Percentiles rank a stretch among this genome's conserved stretches.
Evolutionary conservation across 1,284 basidiomycete species (phyloP).

Genomic region (Mycosarcoma mackinlayi): DNA sequence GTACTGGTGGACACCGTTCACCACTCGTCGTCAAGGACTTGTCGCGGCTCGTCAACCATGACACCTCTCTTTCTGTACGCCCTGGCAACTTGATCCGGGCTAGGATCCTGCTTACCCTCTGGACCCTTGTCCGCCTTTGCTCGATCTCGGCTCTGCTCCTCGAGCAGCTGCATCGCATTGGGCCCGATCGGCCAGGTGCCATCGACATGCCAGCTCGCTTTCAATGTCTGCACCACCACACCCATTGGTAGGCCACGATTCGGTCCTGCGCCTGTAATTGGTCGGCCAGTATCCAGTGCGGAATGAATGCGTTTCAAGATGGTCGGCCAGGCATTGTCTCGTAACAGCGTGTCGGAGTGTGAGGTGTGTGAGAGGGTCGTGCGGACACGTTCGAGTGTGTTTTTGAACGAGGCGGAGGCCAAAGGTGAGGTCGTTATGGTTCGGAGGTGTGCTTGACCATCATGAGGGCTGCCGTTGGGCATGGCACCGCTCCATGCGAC

Average conservation of each 20-base stretch:
- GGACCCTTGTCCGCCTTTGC: slow-evolving; percentile 18
- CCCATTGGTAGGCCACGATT: slow-evolving; percentile 33
- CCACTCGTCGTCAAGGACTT: slow-evolving; percentile 24
- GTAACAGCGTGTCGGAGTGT: slow-evolving; percentile 12
- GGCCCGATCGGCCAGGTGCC: slow-evolving; percentile 43
- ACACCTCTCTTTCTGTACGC: slow-evolving; percentile 23
- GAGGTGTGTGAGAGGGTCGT: slow-evolving; percentile 16
- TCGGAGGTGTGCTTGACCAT: neutral
- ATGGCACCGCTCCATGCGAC: slow-evolving; percentile 17
- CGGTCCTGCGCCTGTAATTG: slow-evolving; percentile 35
- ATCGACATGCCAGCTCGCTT: slow-evolving; percentile 43
- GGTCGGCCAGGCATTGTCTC: slow-evolving; percentile 28
- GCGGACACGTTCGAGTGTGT: slow-evolving; percentile 13
- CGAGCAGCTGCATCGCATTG: slow-evolving; percentile 24
- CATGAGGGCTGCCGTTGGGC: slow-evolving; percentile 8
- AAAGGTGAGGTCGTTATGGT: neutral
- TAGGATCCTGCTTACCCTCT: slow-evolving; percentile 38
- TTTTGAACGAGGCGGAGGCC: slow-evolving; percentile 14
- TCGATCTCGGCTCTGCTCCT: slow-evolving; percentile 16
- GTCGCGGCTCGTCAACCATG: slow-evolving; percentile 10
- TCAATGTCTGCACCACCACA: slow-evolving; percentile 31
- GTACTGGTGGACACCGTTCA: neutral
- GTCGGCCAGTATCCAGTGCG: slow-evolving; percentile 28
- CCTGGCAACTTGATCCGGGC: slow-evolving; percentile 18
- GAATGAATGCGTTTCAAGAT: slow-evolving; percentile 33